Percentiles rank a stretch among this genome's conserved stretches.
These are phyloP conservation scores for Corymbia citriodora DNA, from an alignment of 441 rosid genomes.

Conservation along the genomic window DNA sequence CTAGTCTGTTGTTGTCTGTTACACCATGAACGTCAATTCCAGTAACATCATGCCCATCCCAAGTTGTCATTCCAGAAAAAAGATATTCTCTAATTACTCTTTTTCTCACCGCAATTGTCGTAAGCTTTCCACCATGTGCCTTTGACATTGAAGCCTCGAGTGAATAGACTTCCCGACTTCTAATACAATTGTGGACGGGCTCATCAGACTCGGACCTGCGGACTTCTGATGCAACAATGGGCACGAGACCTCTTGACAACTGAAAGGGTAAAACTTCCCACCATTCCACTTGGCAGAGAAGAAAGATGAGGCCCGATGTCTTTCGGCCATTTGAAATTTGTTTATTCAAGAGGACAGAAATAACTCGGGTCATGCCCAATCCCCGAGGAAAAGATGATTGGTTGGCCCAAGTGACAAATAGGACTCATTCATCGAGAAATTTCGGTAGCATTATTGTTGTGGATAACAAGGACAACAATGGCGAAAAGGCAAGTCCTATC, in stretches of 20 bases:
- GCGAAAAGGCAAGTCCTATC: not conserved
- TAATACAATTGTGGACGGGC: not conserved
- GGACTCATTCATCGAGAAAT: not conserved
- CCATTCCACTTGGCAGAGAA: not conserved
- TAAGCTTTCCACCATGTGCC: not conserved
- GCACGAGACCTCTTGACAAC: not conserved
- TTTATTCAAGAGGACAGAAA: too few relatives aligned
- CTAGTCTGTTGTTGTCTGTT: not conserved
- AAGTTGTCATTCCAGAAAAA: not conserved
- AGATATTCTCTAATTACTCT: not conserved
- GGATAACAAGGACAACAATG: not conserved
- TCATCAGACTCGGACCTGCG: too few relatives aligned
- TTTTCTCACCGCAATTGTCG: not conserved
- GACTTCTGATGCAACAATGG: too few relatives aligned
- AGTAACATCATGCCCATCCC: not conserved
- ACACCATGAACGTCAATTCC: not conserved
- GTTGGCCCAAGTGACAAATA: too few relatives aligned
- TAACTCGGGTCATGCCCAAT: too few relatives aligned
- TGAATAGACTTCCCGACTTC: not conserved
- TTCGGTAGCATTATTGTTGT: not conserved
- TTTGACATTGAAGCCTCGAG: not conserved
- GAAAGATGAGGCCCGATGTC: not conserved
- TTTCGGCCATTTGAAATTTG: too few relatives aligned
- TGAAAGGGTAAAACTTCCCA: not conserved
- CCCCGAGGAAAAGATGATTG: too few relatives aligned